phyloP scores from a whole-genome alignment of 2,329 filamentous ascomycete species.

The Malbranchea zuffiana region DNA sequence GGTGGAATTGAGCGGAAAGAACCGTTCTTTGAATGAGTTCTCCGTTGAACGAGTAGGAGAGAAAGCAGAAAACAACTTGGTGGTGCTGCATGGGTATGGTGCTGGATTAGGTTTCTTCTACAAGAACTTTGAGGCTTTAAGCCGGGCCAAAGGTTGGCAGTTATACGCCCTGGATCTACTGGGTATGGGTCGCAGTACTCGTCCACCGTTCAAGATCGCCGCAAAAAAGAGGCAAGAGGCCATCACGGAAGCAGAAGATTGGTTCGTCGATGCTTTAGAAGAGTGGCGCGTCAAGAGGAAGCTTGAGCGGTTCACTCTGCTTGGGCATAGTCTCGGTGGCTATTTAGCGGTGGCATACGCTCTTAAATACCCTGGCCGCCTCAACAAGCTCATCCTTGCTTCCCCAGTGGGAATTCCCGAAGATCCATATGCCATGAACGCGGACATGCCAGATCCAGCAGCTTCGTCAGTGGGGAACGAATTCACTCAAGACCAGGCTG shows the following conservation, averaged over 20 bases:
- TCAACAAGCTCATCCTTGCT: conserved; percentile 93
- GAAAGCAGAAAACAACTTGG: conserved; percentile 68
- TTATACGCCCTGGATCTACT: conserved; percentile 90
- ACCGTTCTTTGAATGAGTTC: conserved; percentile 85
- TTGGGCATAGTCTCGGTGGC: conserved; percentile 87
- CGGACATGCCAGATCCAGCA: conserved; percentile 65
- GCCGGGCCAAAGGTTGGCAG: conserved; percentile 68
- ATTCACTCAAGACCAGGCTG: conserved; percentile 61
- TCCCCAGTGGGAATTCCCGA: conserved; percentile 92
- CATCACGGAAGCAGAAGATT: conserved; percentile 80
- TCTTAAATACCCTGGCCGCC: conserved; percentile 82
- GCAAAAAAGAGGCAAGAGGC: conserved; percentile 71
- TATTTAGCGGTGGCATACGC: conserved; percentile 94
- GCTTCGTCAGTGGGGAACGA: conserved; percentile 66
- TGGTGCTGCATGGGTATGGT: conserved; percentile 95
- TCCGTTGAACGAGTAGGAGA: conserved; percentile 77
- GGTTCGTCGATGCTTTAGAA: conserved; percentile 92
- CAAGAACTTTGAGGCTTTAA: conserved; percentile 88
- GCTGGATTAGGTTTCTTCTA: conserved; percentile 96
- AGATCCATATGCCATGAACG: conserved; percentile 77
- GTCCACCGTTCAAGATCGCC: conserved; percentile 73
- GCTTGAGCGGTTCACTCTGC: conserved; percentile 83
- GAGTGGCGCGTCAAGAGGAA: conserved; percentile 86
- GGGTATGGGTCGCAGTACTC: conserved; percentile 81
- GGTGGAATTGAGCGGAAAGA: conserved; percentile 72